These are phyloP conservation scores for Aspergillus floridensis DNA, from an alignment of 2,329 filamentous ascomycete genomes.

Conservation along the genomic window DNA sequence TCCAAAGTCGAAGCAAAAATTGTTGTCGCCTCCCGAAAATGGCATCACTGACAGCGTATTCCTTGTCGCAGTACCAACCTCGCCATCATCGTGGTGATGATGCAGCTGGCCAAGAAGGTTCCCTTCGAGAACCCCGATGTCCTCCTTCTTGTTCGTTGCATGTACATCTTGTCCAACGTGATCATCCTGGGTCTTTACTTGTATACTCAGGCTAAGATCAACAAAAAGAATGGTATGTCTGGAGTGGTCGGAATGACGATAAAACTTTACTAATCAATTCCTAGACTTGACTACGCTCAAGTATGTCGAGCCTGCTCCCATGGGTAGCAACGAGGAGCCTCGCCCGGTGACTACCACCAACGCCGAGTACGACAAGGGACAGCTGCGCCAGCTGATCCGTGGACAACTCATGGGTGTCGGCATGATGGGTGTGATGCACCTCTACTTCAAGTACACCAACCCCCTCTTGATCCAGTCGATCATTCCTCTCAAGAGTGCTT, in stretches of 20 bases:
- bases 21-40: background rate
- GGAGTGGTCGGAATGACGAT: background rate
- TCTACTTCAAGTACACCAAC: constrained; percentile 99
- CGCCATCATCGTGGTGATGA: constrained; percentile 93
- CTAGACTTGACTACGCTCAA: constrained; percentile 94
- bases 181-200: constrained; percentile 82
- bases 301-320: constrained; percentile 92
- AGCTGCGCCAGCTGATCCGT: constrained; percentile 83
- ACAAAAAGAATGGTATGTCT: constrained; percentile 89
- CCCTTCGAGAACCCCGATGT: constrained; percentile 86
- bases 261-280: background rate
- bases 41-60: constrained; percentile 13
- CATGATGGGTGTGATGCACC: constrained; percentile 98
- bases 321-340: constrained; percentile 90
- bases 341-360: constrained; percentile 96
- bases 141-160: constrained; percentile 60
- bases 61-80: constrained; percentile 71
- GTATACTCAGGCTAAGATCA: constrained; percentile 80
- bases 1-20: background rate
- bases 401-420: constrained; percentile 90
- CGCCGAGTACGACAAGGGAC: constrained; percentile 86
- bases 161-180: constrained; percentile 70
- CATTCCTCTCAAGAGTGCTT: constrained; percentile 91
- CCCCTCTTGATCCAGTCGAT: constrained; percentile 97
- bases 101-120: constrained; percentile 95